Evolutionary conservation across 257 asterid genomes (phyloP).

Genomic region (Eucommia ulmoides): DNA sequence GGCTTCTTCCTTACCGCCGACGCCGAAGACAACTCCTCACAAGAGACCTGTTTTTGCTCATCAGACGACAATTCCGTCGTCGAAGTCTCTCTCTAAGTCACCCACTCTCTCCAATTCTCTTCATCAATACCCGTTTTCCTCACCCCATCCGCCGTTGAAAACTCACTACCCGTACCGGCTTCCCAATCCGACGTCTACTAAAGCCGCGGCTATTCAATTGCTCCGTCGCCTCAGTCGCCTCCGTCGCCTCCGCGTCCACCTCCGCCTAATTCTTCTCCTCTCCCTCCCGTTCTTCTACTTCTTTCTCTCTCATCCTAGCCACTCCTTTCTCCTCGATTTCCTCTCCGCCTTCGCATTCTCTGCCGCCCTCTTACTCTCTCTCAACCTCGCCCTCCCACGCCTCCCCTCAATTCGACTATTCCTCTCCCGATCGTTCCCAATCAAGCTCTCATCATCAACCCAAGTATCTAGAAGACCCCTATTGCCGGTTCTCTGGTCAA

Average conservation of each 20-base stretch:
- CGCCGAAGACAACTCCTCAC: conserved; percentile 47
- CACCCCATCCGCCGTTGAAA: conserved; percentile 18
- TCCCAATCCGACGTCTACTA: not conserved
- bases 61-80: conserved; percentile 17
- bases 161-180: not conserved
- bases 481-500: conserved; percentile 26
- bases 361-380: conserved; percentile 16
- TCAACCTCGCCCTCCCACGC: conserved; percentile 22
- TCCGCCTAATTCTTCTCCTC: conserved; percentile 16
- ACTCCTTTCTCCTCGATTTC: conserved; percentile 26
- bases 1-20: conserved; percentile 9
- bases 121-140: conserved; percentile 33
- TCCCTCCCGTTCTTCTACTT: conserved; percentile 21
- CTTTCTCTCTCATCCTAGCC: conserved; percentile 19
- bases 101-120: conserved; percentile 52
- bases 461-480: conserved; percentile 1
- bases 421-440: conserved; percentile 17
- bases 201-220: too few species aligned
- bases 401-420: conserved; percentile 24
- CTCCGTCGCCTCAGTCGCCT: not conserved
- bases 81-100: conserved; percentile 33
- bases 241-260: conserved; percentile 9
- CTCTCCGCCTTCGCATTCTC: conserved; percentile 21
- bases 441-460: conserved; percentile 2
- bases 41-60: conserved; percentile 41